Evolutionary conservation across 129 eudicot genomes (phyloP), one percentile per base, ranked within the genome.

Genomic region (Erigeron canadensis): DNA sequence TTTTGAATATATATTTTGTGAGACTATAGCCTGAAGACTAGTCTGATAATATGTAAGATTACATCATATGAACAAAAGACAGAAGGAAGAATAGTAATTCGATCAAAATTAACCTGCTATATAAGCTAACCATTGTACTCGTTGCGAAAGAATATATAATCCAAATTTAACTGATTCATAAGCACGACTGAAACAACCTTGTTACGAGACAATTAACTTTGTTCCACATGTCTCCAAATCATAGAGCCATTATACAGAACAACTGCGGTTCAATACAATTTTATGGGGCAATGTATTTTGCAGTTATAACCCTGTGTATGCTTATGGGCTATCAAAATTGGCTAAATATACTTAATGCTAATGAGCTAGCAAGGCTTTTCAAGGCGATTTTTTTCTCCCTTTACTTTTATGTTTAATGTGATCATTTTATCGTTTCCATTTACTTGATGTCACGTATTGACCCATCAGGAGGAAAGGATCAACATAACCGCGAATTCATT

Each of bases 291-390:
- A 23, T 51, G 65, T 15, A 28, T 21, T 28, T 0, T 44, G 81
- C 77, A 77, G 81, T 63, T 77, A 63, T 53, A 62, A 7, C 39
- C 22, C 40, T 34, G 13, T 53, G 7, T 28, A 70, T 63, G 81
- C 72, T 53, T 72, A 72, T 45, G 83, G 83, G 58, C 69, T 59
- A 61, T 79, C 83, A 18, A 79, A 73, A 57, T 17, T 73, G 56
- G 79, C 79, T 38, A 73, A n/a, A 79, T 66, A 79, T 72, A 73
- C 70, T 79, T 67, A 79, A 79, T 50, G 83, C 83, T 63, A 73
- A 79, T 6, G 75, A 79, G 78, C 75, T 73, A 22, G 79, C 83
- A 72, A 79, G 83, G n/a, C 70, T 13, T 60, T 66, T 79, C 23
- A 79, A 79, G 79, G 79, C 72, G 54, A 79, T 8, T 19, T 48